These are phyloP conservation scores for Tephrocybe rancida DNA, from an alignment of 768 basidiomycete species.

Conservation along the genomic window DNA sequence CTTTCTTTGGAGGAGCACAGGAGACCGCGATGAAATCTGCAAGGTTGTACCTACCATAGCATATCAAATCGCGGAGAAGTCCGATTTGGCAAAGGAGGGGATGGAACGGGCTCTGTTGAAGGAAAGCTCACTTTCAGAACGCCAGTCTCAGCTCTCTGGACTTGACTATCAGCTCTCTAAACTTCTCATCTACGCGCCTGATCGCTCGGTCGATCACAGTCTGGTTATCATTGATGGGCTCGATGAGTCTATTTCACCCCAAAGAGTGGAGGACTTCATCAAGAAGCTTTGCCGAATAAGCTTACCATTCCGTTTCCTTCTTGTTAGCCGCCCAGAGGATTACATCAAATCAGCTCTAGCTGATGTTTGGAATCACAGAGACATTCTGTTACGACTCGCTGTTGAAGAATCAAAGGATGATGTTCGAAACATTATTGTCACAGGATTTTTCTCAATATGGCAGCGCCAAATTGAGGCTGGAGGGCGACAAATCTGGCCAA, in stretches of 20 bases:
- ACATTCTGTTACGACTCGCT: background rate
- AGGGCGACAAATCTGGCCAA: background rate
- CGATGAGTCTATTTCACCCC: background rate
- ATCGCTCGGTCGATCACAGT: background rate
- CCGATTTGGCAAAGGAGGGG: background rate
- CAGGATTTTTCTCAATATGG: background rate
- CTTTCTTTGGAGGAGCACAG: conserved; percentile 2
- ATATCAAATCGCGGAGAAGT: background rate
- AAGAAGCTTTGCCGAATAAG: background rate
- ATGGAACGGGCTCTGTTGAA: background rate
- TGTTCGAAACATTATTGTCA: background rate
- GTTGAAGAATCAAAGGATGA: background rate
- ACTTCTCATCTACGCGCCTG: background rate
- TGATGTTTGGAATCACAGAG: background rate
- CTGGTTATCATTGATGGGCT: background rate
- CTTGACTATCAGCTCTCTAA: background rate
- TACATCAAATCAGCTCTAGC: background rate
- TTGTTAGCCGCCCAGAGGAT: background rate
- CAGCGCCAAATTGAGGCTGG: background rate
- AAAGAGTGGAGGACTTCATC: background rate
- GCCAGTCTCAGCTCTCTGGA: background rate
- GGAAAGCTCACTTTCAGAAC: background rate
- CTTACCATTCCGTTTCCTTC: background rate
- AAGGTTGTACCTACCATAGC: conserved; percentile 1
- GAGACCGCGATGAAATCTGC: background rate